Conservation (phyloP, 768 basidiomycete genomes). For the Paxillus ammoniavirescens region DNA sequence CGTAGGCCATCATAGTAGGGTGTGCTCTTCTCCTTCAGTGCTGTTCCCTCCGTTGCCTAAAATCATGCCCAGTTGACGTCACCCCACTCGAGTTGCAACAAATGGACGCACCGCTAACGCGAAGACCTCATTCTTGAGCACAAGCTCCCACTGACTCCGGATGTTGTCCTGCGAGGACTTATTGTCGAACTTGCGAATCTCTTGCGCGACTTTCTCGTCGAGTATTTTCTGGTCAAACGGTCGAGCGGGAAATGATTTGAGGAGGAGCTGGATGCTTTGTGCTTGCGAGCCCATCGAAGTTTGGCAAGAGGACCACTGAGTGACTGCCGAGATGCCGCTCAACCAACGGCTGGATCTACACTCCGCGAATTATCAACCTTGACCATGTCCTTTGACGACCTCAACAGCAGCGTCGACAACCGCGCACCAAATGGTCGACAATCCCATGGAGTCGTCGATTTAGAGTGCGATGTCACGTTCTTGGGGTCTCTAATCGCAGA, state of each 20-base stretch:
- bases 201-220: conserved; percentile 46
- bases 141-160: conserved; percentile 74
- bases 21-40: conserved; percentile 49
- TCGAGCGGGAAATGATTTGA: conserved; percentile 50
- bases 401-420: conserved; percentile 13
- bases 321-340: conserved; percentile 25
- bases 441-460: conserved; percentile 2
- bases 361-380: conserved; percentile 20
- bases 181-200: conserved; percentile 41
- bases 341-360: neutral
- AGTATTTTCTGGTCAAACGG: conserved; percentile 50
- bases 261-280: conserved; percentile 48
- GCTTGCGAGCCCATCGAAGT: conserved; percentile 49
- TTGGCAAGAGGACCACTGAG: neutral
- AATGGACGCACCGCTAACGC: conserved; percentile 58
- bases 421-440: conserved; percentile 9
- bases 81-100: neutral
- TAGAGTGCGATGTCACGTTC: conserved; percentile 39
- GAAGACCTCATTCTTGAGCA: conserved; percentile 70
- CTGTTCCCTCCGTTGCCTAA: conserved; percentile 67
- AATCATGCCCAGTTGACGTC: neutral
- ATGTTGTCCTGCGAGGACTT: conserved; percentile 55
- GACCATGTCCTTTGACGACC: conserved; percentile 29
- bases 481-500: conserved; percentile 32
- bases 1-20: conserved; percentile 62